Base-by-base conservation (phyloP, 371 early-diverging fungal genomes). In the Mortierella sp. region DNA sequence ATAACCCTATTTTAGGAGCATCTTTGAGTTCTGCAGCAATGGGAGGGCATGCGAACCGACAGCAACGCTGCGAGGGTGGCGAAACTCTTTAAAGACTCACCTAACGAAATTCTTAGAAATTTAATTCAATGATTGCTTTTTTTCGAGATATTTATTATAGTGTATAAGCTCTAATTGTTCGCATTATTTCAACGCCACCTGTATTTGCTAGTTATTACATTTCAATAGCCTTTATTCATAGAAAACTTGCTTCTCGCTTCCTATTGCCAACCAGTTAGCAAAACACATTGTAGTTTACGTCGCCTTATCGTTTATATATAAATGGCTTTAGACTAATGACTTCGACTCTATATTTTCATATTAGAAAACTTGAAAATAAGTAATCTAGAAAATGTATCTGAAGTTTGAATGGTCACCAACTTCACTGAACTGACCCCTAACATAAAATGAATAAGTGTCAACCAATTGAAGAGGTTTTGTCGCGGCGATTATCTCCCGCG, bases 341-440 rank as follows among this genome's bases (percentile, higher is more conserved):
- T n/a, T n/a, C n/a, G n/a, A n/a, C n/a, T n/a, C n/a, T n/a, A n/a
- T n/a, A n/a, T n/a, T n/a, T n/a, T n/a, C n/a, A n/a, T n/a, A n/a
- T n/a, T n/a, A n/a, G n/a, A n/a, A n/a, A n/a, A n/a, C n/a, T n/a
- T n/a, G n/a, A 35, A 34, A 15, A 31, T 15, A 32, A 49, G n/a
- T 54, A 26, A 4, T 47, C 55, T 26, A 66, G 19, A 67, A 29
- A 17, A 56, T 70, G 66, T 66, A 75, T 34, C 73, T 35, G 13
- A 65, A 78, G 40, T 66, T 42, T n/a, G 73, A 66, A 59, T 72
- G 73, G 12, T 72, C 66, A 9, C 70, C 68, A 12, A 64, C 63
- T 28, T 69, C 66, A 51, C 70, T 76, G 32, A 76, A 57, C 29
- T 76, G 70, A 10, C 54, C 71, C 70, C 76, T 1, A 67, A 66